Conservation (phyloP, 768 basidiomycete species). For the Pleurotus djamor region DNA sequence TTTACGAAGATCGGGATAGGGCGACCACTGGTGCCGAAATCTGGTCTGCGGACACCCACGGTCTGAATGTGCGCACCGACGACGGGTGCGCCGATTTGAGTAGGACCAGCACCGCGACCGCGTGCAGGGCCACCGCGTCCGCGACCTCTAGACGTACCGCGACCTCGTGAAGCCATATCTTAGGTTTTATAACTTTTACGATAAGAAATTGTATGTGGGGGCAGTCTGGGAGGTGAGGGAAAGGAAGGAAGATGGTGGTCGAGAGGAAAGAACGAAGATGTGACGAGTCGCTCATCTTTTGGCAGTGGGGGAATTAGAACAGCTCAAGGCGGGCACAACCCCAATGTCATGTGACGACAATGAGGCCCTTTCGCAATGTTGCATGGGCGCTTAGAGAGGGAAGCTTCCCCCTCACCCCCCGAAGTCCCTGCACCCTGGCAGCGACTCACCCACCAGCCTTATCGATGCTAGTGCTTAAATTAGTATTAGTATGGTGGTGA, state of each 20-base stretch:
- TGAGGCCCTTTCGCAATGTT: neutral
- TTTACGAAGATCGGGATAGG: constrained; percentile 46
- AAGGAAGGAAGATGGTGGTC: neutral
- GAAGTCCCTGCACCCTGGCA: no score
- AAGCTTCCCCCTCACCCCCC: no score
- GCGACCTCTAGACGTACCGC: neutral
- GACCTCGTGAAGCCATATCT: neutral
- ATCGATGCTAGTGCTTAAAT: no score
- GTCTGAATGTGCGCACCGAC: constrained; percentile 40
- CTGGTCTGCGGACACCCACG: constrained; percentile 68
- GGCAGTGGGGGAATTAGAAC: no score
- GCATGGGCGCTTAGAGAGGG: no score
- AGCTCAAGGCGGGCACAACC: no score
- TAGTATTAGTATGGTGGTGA: no score
- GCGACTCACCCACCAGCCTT: no score
- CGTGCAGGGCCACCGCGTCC: constrained; percentile 29
- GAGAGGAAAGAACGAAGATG: neutral
- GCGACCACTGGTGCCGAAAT: constrained; percentile 56
- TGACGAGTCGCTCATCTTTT: neutral
- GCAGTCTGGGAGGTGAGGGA: neutral
- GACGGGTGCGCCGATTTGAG: constrained; percentile 21
- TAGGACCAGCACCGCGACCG: constrained; percentile 1
- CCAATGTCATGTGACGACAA: constrained; percentile 3
- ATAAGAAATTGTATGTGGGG: neutral
- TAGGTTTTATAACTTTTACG: neutral